phyloP scores from a whole-genome alignment of 257 asterid genomes.

The Solanum virginianum region DNA sequence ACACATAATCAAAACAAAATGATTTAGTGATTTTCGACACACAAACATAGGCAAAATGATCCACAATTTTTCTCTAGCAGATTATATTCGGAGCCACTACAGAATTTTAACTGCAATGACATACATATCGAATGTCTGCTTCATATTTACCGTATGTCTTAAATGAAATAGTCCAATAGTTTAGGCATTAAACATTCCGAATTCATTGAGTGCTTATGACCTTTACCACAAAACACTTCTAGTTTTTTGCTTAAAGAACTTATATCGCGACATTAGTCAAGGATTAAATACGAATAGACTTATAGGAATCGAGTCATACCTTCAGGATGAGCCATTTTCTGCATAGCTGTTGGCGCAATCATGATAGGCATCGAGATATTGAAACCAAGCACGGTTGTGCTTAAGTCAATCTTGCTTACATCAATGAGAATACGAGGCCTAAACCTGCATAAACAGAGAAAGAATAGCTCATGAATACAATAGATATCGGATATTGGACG shows the following conservation, averaged over 20 bases:
- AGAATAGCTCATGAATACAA: not conserved
- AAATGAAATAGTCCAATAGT: not conserved
- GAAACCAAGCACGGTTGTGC: conserved; percentile 67
- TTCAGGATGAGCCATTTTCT: conserved; percentile 98
- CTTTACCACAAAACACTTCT: not conserved
- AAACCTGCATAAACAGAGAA: conserved; percentile 43
- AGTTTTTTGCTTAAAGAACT: not conserved
- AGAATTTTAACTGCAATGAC: not conserved
- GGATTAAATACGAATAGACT: not conserved
- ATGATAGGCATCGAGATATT: conserved; percentile 96
- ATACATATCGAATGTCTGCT: not conserved
- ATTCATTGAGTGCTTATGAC: not conserved
- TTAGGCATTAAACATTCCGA: not conserved
- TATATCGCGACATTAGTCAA: not conserved
- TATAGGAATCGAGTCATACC: conserved; percentile 22
- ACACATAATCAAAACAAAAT: conserved; percentile 13
- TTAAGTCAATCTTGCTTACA: conserved; percentile 77
- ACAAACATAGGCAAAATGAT: not conserved
- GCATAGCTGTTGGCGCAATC: conserved; percentile 91
- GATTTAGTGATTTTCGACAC: not conserved
- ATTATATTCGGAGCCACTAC: not conserved
- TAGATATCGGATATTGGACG: not conserved
- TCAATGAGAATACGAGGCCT: conserved; percentile 92
- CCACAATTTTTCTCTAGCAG: not conserved
- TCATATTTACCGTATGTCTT: not conserved